Conservation (phyloP, 768 basidiomycete genomes). For the Suillus plorans region DNA sequence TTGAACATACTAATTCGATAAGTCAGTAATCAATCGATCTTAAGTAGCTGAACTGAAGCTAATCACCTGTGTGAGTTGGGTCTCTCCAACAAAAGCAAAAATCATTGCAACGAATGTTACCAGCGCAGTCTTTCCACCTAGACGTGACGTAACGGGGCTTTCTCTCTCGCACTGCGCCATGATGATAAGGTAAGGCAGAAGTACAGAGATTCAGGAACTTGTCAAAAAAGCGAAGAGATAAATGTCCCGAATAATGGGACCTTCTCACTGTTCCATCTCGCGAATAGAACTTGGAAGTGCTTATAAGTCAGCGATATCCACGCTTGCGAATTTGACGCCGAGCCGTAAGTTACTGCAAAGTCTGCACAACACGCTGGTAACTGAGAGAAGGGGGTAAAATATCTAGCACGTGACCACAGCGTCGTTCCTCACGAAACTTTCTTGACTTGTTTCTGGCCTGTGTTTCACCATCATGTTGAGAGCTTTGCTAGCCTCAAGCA, state of each 20-base stretch:
- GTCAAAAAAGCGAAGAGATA: neutral
- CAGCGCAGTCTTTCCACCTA: constrained; percentile 50
- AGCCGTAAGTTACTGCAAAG: neutral
- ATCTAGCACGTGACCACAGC: constrained; percentile 8
- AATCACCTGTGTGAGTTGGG: constrained; percentile 71
- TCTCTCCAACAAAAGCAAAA: constrained; percentile 75
- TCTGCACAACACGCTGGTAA: too few species aligned
- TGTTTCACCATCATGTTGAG: constrained; percentile 59
- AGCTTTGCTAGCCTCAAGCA: constrained; percentile 59
- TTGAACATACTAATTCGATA: constrained; percentile 67
- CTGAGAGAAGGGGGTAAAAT: neutral
- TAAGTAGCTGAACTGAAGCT: neutral
- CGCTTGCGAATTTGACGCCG: neutral
- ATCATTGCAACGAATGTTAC: constrained; percentile 59
- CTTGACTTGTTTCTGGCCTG: neutral
- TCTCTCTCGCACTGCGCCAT: constrained; percentile 8
- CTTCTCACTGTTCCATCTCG: neutral
- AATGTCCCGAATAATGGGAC: neutral
- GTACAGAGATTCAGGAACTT: neutral
- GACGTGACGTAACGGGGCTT: constrained; percentile 18
- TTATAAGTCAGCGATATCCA: neutral
- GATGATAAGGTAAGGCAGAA: constrained; percentile 7
- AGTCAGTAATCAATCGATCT: constrained; percentile 6
- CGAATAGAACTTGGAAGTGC: neutral
- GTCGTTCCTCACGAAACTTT: neutral